Conservation (phyloP, 2,329 filamentous ascomycete genomes). For the Sclerotinia nivalis region DNA sequence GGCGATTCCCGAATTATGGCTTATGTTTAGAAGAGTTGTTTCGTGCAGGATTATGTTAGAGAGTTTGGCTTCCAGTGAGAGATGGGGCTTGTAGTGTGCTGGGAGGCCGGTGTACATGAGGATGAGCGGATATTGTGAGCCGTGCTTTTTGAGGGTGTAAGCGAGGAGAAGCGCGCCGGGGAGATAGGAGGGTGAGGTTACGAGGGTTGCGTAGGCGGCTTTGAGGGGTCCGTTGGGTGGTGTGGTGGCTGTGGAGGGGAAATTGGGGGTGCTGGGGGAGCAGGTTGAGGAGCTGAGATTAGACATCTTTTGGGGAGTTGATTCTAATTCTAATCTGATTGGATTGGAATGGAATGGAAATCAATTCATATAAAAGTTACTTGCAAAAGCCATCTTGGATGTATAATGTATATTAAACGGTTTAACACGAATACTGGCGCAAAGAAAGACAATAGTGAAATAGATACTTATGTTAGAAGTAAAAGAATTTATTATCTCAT, state of each 20-base stretch:
- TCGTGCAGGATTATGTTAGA: neutral
- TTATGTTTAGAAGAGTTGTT: neutral
- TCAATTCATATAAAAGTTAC: neutral
- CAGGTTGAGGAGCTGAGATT: neutral
- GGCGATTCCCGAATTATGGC: conserved; percentile 51
- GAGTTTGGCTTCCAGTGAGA: neutral
- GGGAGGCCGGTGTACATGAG: conserved; percentile 53
- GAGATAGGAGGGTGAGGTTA: conserved; percentile 79
- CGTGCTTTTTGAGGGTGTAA: conserved; percentile 65
- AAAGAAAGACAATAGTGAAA: neutral
- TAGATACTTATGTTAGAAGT: neutral
- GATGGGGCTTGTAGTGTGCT: conserved; percentile 47
- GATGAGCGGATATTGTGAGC: conserved; percentile 71
- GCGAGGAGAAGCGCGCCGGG: conserved; percentile 77
- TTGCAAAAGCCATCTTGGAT: neutral
- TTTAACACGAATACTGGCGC: neutral
- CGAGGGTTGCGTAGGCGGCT: conserved; percentile 54
- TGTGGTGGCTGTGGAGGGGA: neutral
- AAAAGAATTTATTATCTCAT: neutral
- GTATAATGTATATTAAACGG: neutral
- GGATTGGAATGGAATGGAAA: neutral
- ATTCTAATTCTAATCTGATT: neutral
- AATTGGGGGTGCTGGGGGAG: neutral
- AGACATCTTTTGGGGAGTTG: neutral
- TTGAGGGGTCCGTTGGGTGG: neutral